Evolutionary conservation across 495 filamentous ascomycete species (phyloP).

Genomic region (Xylaria grammica): DNA sequence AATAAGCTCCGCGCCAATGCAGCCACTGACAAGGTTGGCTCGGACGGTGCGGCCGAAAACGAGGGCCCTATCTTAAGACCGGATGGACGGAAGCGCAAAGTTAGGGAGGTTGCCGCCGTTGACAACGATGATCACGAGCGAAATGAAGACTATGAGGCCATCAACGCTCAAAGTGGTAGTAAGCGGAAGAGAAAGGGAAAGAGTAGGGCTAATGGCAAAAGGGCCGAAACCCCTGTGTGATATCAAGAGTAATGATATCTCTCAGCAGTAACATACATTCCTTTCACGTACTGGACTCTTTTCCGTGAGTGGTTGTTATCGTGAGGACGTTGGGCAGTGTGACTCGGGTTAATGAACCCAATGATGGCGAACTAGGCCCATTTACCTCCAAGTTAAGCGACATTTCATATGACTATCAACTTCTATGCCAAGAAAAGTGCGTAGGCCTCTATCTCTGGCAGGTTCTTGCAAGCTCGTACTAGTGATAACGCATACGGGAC

Average conservation of each 20-base stretch:
- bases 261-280: neutral
- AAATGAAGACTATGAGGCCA: constrained; percentile 27
- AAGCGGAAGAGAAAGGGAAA: constrained; percentile 31
- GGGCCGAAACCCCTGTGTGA: neutral
- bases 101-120: constrained; percentile 23
- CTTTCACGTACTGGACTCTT: neutral
- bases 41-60: constrained; percentile 27
- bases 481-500: neutral
- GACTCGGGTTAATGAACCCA: neutral
- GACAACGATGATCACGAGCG: constrained; percentile 24
- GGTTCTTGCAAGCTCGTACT: neutral
- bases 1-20: constrained; percentile 61
- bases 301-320: neutral
- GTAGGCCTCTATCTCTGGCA: neutral
- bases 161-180: constrained; percentile 6
- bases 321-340: neutral
- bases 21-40: constrained; percentile 23
- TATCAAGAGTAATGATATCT: neutral
- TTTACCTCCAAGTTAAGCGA: neutral
- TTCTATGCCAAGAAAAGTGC: neutral
- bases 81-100: constrained; percentile 31
- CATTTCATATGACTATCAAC: neutral
- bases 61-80: constrained; percentile 11
- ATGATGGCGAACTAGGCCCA: neutral
- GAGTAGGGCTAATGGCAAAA: constrained; percentile 35